Percentiles rank a stretch among this genome's conserved stretches.
Evolutionary conservation across 495 filamentous ascomycete species (phyloP).

Genomic region (Trichocladium antarcticum): DNA sequence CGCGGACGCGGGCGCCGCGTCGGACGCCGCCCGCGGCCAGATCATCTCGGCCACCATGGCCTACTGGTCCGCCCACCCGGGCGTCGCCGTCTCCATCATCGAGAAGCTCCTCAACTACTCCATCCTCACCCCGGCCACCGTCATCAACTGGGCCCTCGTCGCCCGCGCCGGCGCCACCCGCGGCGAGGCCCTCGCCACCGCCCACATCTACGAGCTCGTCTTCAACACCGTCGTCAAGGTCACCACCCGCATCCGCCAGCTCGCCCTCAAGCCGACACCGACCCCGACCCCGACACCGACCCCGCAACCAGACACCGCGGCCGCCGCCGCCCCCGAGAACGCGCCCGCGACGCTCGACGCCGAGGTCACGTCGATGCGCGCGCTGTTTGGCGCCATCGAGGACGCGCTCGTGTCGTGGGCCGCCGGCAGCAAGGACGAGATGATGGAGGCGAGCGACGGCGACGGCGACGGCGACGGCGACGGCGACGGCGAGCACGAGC

Average conservation of each 20-base stretch:
- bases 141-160: slow-evolving; percentile 78
- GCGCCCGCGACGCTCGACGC: slow-evolving; percentile 45
- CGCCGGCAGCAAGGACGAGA: slow-evolving; percentile 57
- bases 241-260: slow-evolving; percentile 76
- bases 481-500: slow-evolving; percentile 44
- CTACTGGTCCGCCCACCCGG: slow-evolving; percentile 89
- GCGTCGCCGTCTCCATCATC: slow-evolving; percentile 83
- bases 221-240: slow-evolving; percentile 84
- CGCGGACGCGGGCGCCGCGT: slow-evolving; percentile 60
- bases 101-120: slow-evolving; percentile 98
- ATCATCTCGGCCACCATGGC: slow-evolving; percentile 83
- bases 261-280: slow-evolving; percentile 43
- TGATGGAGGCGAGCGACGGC: slow-evolving; percentile 42
- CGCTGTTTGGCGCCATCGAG: slow-evolving; percentile 69
- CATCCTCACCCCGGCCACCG: slow-evolving; percentile 69
- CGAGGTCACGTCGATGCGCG: slow-evolving; percentile 61
- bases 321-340: slow-evolving; percentile 16
- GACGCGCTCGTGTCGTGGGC: slow-evolving; percentile 68
- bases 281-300: too few relatives aligned
- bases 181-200: slow-evolving; percentile 57
- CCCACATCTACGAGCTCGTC: slow-evolving; percentile 81
- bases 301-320: slow-evolving; percentile 7
- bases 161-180: slow-evolving; percentile 38
- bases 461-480: slow-evolving; percentile 45
- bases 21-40: slow-evolving; percentile 63